Conservation (phyloP, 768 basidiomycete genomes). For the Cyathus striatus region DNA sequence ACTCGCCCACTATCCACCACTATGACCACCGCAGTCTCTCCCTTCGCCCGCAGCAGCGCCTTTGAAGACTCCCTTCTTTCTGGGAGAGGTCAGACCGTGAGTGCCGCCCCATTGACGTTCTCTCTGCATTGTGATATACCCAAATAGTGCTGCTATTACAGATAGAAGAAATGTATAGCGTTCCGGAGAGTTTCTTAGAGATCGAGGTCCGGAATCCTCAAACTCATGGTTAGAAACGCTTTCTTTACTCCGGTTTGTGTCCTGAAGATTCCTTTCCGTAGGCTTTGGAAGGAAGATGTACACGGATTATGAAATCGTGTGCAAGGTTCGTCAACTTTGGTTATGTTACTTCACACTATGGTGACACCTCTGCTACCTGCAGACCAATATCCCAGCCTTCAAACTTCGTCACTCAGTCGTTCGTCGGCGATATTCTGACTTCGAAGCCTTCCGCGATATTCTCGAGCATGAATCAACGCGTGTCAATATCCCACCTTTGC, state of each 20-base stretch:
- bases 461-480: conserved; percentile 95
- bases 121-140: conserved; percentile 16
- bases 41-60: conserved; percentile 56
- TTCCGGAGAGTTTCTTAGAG: conserved; percentile 95
- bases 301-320: conserved; percentile 98
- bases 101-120: conserved; percentile 12
- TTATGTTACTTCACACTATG: neutral
- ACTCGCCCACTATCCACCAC: neutral
- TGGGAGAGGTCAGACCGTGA: conserved; percentile 56
- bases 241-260: neutral
- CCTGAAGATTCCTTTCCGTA: conserved; percentile 19
- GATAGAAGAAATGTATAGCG: conserved; percentile 98
- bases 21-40: conserved; percentile 45
- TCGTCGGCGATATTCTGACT: conserved; percentile 85
- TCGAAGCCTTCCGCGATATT: conserved; percentile 96
- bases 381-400: conserved; percentile 99
- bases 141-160: conserved; percentile 25
- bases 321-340: conserved; percentile 63
- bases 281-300: conserved; percentile 99
- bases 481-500: conserved; percentile 95
- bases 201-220: conserved; percentile 97
- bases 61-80: conserved; percentile 49
- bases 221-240: conserved; percentile 72
- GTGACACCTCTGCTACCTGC: too few relatives aligned
- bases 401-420: conserved; percentile 92